phyloP scores from a whole-genome alignment of 2,329 filamentous ascomycete genomes.

The Penicillium sp. region DNA sequence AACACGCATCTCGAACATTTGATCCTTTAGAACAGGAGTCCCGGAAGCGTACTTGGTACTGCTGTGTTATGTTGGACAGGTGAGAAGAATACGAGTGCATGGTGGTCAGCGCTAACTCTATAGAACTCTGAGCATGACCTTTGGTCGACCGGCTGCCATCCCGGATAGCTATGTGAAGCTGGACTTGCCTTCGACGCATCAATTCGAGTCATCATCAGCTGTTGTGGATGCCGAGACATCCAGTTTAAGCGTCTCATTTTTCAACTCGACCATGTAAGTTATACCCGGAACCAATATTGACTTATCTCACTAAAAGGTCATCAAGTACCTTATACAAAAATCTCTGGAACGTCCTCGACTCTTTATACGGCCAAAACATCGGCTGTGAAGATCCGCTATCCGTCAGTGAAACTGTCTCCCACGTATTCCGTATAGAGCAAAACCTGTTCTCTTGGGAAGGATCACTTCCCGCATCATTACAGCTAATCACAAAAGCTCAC shows the following conservation, averaged over 20 bases:
- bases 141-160: constrained; percentile 51
- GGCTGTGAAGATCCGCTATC: constrained; percentile 31
- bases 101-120: neutral
- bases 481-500: constrained; percentile 1
- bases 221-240: constrained; percentile 12
- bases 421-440: constrained; percentile 32
- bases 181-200: constrained; percentile 30
- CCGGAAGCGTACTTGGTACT: constrained; percentile 52
- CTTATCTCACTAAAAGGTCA: neutral
- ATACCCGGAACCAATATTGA: neutral
- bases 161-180: constrained; percentile 47
- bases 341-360: constrained; percentile 39
- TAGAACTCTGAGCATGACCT: constrained; percentile 53
- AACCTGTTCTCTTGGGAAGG: constrained; percentile 18
- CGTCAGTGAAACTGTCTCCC: constrained; percentile 31
- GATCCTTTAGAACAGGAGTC: constrained; percentile 48
- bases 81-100: constrained; percentile 13
- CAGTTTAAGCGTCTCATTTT: constrained; percentile 17
- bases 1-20: constrained; percentile 37
- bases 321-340: constrained; percentile 31
- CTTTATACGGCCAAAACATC: constrained; percentile 48
- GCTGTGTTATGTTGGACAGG: constrained; percentile 51
- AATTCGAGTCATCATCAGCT: constrained; percentile 7
- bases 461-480: constrained; percentile 10
- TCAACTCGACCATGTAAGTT: constrained; percentile 27